A percentile compares a stretch with the other conserved stretches of the same genome.
phyloP scores from a whole-genome alignment of 2,329 filamentous ascomycete species.

The Chaetomiaceae sp. region DNA sequence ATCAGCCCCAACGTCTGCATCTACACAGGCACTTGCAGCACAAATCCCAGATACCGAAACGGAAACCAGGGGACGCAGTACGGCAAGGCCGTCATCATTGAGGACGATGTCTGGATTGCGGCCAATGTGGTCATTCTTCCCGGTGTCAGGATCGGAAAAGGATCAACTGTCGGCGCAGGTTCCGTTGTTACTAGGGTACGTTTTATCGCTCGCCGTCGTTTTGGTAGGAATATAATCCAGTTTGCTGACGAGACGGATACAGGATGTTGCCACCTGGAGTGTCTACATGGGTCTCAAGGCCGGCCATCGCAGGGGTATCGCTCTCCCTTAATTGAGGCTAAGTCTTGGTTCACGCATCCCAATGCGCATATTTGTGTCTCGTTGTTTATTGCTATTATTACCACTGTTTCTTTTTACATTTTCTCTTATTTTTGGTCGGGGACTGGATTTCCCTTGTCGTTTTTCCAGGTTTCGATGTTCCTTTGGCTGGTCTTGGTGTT shows the following conservation, averaged over 20 bases:
- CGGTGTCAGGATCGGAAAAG: slow-evolving; percentile 74
- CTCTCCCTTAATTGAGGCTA: slow-evolving; percentile 15
- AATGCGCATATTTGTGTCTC: too few relatives aligned
- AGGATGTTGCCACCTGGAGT: slow-evolving; percentile 28
- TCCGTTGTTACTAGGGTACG: slow-evolving; percentile 75
- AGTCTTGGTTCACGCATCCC: too few relatives aligned
- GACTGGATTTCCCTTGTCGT: not conserved
- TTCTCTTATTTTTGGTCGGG: not conserved
- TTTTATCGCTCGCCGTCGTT: slow-evolving; percentile 2
- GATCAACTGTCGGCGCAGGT: slow-evolving; percentile 74
- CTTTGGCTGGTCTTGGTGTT: slow-evolving; percentile 1
- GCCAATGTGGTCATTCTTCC: slow-evolving; percentile 73
- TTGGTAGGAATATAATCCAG: not conserved
- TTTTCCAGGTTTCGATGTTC: not conserved
- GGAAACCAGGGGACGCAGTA: slow-evolving; percentile 69
- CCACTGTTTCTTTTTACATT: not conserved
- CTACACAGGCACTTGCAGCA: slow-evolving; percentile 68
- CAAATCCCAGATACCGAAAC: slow-evolving; percentile 68
- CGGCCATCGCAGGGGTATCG: slow-evolving; percentile 26
- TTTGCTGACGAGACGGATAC: slow-evolving; percentile 1
- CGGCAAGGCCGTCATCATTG: slow-evolving; percentile 70
- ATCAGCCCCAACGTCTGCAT: slow-evolving; percentile 85
- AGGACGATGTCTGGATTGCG: slow-evolving; percentile 80
- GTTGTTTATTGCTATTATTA: not conserved
- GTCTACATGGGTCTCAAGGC: slow-evolving; percentile 28